Base-by-base conservation (phyloP, 148 eudicot genomes). In the Diospyros lotus region DNA sequence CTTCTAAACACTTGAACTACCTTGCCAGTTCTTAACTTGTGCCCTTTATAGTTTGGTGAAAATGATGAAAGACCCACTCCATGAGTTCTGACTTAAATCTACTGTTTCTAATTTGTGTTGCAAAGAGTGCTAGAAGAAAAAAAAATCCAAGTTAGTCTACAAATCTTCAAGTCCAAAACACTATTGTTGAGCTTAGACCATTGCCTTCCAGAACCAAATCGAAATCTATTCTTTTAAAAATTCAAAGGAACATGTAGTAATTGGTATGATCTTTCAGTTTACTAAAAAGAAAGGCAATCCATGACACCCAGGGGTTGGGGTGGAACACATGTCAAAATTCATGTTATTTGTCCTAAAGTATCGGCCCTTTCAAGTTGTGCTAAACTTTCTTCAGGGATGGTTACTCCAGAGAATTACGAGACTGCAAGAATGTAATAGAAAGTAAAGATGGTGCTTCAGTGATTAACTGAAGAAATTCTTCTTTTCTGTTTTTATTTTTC, bases 401-500 rank as follows among this genome's bases (percentile, higher is more conserved):
- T 48, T 48, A 48, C 52, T 48, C 4, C 52, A 48, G 52, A 48
- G 8, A 48, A 48, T 8, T 45, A 12, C 72, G 17, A 11, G 39
- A 67, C 50, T 69, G 40, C 50, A 67, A 60, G 66, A 6, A 61
- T 38, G 66, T n/a, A 60, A n/a, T 18, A 12, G 11, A 58, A 64
- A 53, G 48, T 9, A 64, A 2, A 59, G 50, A 10, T 15, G 6
- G 51, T 42, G 15, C 38, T 15, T 17, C 44, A 13, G 66, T 15
- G 64, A 72, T 43, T 50, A 12, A 71, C 28, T 28, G 0, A 28
- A 28, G 28, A 28, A 28, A 28, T 0, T 28, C 28, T 28, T 28
- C 28, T 28, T 28, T 28, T 28, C 28, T 28, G 0, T 28, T 28
- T 28, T 28, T 28, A 28, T 28, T 28, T 28, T 28, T 28, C 28